Base-by-base conservation (phyloP, 2,329 filamentous ascomycete species). In the Penicillium italicum region DNA sequence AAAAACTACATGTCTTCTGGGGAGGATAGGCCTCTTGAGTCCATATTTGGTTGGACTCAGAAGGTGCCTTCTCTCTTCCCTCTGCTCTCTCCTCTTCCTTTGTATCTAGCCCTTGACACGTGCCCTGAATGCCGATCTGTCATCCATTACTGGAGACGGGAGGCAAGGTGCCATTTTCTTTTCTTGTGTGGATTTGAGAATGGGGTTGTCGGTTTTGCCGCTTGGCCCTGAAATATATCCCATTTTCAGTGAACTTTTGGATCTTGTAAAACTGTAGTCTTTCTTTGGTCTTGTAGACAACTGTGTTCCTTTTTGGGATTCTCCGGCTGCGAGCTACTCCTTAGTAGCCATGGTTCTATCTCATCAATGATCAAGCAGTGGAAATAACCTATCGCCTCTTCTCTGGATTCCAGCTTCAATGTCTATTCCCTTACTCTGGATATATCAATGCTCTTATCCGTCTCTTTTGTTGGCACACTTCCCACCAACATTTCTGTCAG, bases 1-100 rank as follows among this genome's bases (percentile, higher is more conserved):
- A 66, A 66, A 66, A 66, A 57, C 44, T 55, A 59, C 22, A 40
- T 54, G 58, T 63, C 60, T 62, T 49, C 52, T 51, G 59, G 57
- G 55, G 53, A 50, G 47, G 41, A 50, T 51, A 55, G 50, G 50
- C 40, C 41, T 38, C 47, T 58, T 58, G 59, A 66, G 63, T 67
- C 57, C 50, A 48, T 66, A 56, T 64, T 22, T 20, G 11, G 37
- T 33, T 33, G 20, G 22, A 34, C 30, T 30, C 4, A 8, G 9
- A 18, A 1, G 30, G 28, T 36, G 18, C 37, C 16, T 33, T 66
- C 48, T 50, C 54, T 59, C 51, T 58, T 53, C 55, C 55, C 46
- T 52, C 51, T 59, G 56, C 57, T 55, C 47, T 55, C 47, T 49
- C 52, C 46, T 45, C 46, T 46, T 50, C 48, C 47, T 56, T 40